Percentiles rank a stretch among this genome's conserved stretches.
phyloP scores from a whole-genome alignment of 2,329 filamentous ascomycete species.

The Aspergillus alliaceus region DNA sequence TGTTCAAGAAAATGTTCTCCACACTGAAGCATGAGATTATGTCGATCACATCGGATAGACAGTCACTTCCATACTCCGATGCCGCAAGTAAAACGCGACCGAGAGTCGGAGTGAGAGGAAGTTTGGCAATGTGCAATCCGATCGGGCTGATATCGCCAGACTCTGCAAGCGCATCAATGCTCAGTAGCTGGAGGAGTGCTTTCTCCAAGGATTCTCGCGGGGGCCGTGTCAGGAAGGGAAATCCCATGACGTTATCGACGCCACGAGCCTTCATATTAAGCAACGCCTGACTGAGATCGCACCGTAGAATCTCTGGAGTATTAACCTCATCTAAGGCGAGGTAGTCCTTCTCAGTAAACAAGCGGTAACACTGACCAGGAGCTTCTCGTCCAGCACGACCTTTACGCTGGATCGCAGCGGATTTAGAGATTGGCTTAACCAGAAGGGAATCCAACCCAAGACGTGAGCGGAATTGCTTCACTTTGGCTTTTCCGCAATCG shows the following conservation, averaged over 20 bases:
- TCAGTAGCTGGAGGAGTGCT: constrained; percentile 75
- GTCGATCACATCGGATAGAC: constrained; percentile 80
- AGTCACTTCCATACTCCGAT: constrained; percentile 67
- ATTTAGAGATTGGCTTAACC: constrained; percentile 87
- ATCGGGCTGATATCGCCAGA: constrained; percentile 70
- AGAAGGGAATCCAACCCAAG: constrained; percentile 89
- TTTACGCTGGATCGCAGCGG: constrained; percentile 85
- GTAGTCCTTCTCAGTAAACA: constrained; percentile 83
- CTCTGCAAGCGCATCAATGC: constrained; percentile 73
- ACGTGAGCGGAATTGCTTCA: constrained; percentile 83
- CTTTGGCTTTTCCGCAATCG: constrained; percentile 89
- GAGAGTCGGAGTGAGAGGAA: constrained; percentile 79
- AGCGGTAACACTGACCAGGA: constrained; percentile 80
- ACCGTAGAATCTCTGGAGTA: constrained; percentile 84
- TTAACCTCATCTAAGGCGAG: constrained; percentile 69
- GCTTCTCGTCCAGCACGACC: constrained; percentile 93
- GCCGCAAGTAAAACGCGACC: constrained; percentile 82
- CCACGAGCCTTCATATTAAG: constrained; percentile 93
- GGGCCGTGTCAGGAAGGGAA: constrained; percentile 83
- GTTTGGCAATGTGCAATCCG: constrained; percentile 74
- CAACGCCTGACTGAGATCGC: constrained; percentile 81
- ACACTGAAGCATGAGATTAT: constrained; percentile 69
- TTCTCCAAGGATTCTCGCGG: constrained; percentile 76
- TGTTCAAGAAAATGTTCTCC: constrained; percentile 63
- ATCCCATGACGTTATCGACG: constrained; percentile 75